Evolutionary conservation across 2,329 filamentous ascomycete species (phyloP).

Genomic region (Fusarium secorum): DNA sequence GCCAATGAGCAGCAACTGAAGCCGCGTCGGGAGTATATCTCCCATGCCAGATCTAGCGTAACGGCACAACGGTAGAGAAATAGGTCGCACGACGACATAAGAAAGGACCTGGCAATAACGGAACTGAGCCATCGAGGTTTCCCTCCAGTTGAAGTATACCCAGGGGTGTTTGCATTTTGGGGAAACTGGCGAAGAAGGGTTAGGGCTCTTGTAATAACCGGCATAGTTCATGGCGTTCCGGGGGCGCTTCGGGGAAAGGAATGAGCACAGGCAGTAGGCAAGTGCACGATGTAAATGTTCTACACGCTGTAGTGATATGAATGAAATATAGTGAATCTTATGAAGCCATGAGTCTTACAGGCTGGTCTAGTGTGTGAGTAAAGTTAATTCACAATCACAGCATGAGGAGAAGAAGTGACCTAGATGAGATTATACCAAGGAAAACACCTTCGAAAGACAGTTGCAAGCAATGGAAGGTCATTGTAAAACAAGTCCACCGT

Average conservation of each 20-base stretch:
- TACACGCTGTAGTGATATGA: constrained; percentile 13
- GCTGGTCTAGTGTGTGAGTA: background rate
- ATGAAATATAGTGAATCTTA: constrained; percentile 25
- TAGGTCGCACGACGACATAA: constrained; percentile 4
- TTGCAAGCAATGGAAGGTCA: background rate
- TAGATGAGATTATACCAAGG: background rate
- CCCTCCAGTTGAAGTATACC: constrained; percentile 36
- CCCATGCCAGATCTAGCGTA: constrained; percentile 21
- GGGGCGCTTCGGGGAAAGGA: constrained; percentile 6
- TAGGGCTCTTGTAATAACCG: constrained; percentile 25
- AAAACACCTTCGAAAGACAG: background rate
- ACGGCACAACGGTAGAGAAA: constrained; percentile 5
- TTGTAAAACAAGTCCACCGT: too few relatives aligned
- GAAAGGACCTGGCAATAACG: background rate
- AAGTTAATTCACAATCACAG: background rate
- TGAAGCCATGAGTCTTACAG: background rate
- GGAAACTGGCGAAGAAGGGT: constrained; percentile 29
- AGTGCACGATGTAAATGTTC: constrained; percentile 34
- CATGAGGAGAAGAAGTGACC: background rate
- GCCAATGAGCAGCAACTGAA: constrained; percentile 20
- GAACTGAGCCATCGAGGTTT: constrained; percentile 5
- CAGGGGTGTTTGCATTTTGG: constrained; percentile 40
- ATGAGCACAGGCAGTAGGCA: constrained; percentile 43
- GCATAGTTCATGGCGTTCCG: constrained; percentile 42
- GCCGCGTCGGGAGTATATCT: constrained; percentile 31